Base-by-base conservation (phyloP, 176 grass and related monocot genomes). In the Eleusine indica region DNA sequence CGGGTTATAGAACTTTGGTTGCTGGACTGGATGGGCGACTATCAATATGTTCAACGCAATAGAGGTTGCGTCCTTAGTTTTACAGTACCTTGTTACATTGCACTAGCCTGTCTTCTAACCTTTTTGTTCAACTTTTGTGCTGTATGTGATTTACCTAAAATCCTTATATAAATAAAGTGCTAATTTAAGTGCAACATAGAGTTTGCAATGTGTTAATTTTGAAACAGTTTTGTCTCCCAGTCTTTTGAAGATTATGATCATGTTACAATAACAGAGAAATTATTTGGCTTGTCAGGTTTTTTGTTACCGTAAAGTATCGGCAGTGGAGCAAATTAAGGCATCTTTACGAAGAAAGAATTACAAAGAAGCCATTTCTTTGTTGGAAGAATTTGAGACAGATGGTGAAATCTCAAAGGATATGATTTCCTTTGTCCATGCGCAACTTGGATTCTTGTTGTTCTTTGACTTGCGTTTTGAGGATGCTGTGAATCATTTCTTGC, bases 361-460 rank as follows among this genome's bases (percentile, higher is more conserved):
- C 75, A 88, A 60, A 40, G 91, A 90, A 86, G 93, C 89, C 79
- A 88, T 98, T 82, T 85, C 82, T 88, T 88, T 98, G 58, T 41
- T 93, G 64, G 87, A 92, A 91, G 89, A 89, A 51, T 87, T 98
- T 48, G 74, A 91, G 66, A 85, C 85, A 71, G 96, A 98, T 75
- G 85, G 89, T 74, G 96, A 98, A 91, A 94, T 98, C 37, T 93
- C 83, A 19, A 90, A 91, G 29, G 90, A 87, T 39, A 80, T 91
- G 93, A 85, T 98, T 75, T 95, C 90, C 53, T 98, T 98, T 93
- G 96, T 95, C 72, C 91, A 95, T 89, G 89, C 96, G 42, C 96
- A 98, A 91, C 76, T 95, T 68, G 96, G 96, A 58, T 95, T 98
- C 78, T 87, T 98, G 79, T 87, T 98, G 67, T 91, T 98, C 73